Conservation (phyloP, 768 basidiomycete genomes). For the Kondoa subrosea region DNA sequence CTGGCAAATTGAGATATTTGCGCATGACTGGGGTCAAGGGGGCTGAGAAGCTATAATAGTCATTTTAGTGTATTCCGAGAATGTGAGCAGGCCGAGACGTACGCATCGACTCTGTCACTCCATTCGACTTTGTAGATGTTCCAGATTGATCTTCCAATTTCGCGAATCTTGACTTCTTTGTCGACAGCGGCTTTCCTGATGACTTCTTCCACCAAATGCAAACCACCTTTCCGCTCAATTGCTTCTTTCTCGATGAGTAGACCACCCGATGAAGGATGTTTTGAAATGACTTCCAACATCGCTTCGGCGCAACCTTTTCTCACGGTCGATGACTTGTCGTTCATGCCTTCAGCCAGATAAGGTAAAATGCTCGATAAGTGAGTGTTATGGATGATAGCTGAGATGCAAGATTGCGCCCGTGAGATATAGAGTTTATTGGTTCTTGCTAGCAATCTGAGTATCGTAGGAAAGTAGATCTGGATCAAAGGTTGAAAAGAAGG, state of each 20-base stretch:
- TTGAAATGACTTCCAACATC: slow-evolving; percentile 2
- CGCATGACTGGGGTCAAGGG: slow-evolving; percentile 35
- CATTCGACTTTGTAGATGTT: slow-evolving; percentile 30
- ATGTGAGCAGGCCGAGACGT: slow-evolving; percentile 18
- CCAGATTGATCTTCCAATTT: slow-evolving; percentile 33
- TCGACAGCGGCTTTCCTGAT: slow-evolving; percentile 34
- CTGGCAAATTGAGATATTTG: slow-evolving; percentile 32
- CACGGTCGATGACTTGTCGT: slow-evolving; percentile 30
- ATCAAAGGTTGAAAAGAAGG: slow-evolving; percentile 32
- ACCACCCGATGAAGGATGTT: neutral
- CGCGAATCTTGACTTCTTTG: slow-evolving; percentile 33
- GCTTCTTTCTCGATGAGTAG: slow-evolving; percentile 11
- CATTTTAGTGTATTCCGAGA: neutral
- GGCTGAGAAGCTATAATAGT: slow-evolving; percentile 31
- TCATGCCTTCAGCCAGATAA: slow-evolving; percentile 29
- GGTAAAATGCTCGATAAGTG: slow-evolving; percentile 30
- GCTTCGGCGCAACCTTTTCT: slow-evolving; percentile 19
- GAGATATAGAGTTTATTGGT: slow-evolving; percentile 36
- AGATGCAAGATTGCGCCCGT: slow-evolving; percentile 32
- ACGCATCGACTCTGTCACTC: slow-evolving; percentile 32
- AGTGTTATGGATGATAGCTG: slow-evolving; percentile 33
- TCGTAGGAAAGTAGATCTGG: slow-evolving; percentile 32
- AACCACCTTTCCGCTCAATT: neutral
- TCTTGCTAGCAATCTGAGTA: slow-evolving; percentile 33
- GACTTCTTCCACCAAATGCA: slow-evolving; percentile 21